Conservation (phyloP, 129 eudicot species). For the carrot (Daucus carota) region DNA sequence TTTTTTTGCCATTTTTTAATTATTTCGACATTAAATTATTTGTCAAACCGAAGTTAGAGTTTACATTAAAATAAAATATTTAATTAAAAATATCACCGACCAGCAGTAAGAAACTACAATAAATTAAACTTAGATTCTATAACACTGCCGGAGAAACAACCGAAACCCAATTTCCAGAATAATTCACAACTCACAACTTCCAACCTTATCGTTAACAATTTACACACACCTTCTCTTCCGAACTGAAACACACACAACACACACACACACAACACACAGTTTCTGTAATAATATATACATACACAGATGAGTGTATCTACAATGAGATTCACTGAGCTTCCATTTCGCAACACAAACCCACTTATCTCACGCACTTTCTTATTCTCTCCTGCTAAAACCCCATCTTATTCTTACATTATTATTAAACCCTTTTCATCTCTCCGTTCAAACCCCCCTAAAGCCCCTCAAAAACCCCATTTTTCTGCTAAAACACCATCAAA, state of each 20-base stretch:
- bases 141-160: no score
- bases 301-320: slow-evolving; percentile 5
- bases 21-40: no score
- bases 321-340: slow-evolving; percentile 51
- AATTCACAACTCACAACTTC: no score
- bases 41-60: no score
- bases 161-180: no score
- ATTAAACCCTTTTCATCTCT: slow-evolving; percentile 35
- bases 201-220: neutral
- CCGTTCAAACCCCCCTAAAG: slow-evolving; percentile 16
- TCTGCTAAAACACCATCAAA: slow-evolving; percentile 2
- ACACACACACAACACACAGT: neutral
- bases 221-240: neutral
- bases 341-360: slow-evolving; percentile 30
- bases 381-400: slow-evolving; percentile 28
- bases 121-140: no score
- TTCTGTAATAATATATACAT: neutral
- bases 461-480: slow-evolving; percentile 15
- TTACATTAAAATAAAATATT: no score
- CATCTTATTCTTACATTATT: slow-evolving; percentile 20
- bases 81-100: no score
- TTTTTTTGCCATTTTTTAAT: no score
- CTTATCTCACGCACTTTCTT: slow-evolving; percentile 26
- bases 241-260: neutral
- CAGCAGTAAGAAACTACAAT: no score